Evolutionary conservation across 139 green algal species (phyloP), one percentile per base, ranked within the genome.

Genomic region (Chlamydomonas sp.): DNA sequence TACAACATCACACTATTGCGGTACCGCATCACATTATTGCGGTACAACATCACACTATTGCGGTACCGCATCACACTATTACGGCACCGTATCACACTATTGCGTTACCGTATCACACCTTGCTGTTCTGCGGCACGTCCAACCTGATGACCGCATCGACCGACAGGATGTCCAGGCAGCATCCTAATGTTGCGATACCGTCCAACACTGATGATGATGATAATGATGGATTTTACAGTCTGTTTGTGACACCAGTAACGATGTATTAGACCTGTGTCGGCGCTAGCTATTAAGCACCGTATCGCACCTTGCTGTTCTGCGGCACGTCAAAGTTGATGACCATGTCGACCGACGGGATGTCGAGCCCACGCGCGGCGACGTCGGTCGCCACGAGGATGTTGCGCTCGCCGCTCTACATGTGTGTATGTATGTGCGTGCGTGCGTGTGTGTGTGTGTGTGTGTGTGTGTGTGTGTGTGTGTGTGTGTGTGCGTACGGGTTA

Each of bases 291-390:
- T n/a, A n/a, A n/a, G n/a, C n/a, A n/a, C n/a, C n/a, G n/a, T n/a
- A n/a, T n/a, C n/a, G n/a, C n/a, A n/a, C n/a, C 62, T 69, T 69
- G 62, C 62, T 69, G 26, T 69, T 69, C 37, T 90, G 63, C 8
- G 95, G 95, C 28, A 99, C 89, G 75, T 98, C 94, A 70, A 94
- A 98, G 81, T 98, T 98, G 61, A 98, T 48, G 3, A 98, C 94
- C 1, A 96, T 76, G 67, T 98, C 94, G 20, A 98, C 94, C 22
- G 79, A 83, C 3, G 94, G 90, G 63, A 98, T 98, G 81, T 98
- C 94, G 38, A 98, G 81, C 1, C 94, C 94, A 38, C 94, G 79
- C 24, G 77, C 84, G 2, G 92, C 92, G 13, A 98, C 91, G 80
- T 97, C 93, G 28, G 90, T 95, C 26, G 84, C 87, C 5, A 96